Percentiles rank a stretch among this genome's conserved stretches.
Evolutionary conservation across 306 rosid species (phyloP).

Genomic region (Lablab purpureus): DNA sequence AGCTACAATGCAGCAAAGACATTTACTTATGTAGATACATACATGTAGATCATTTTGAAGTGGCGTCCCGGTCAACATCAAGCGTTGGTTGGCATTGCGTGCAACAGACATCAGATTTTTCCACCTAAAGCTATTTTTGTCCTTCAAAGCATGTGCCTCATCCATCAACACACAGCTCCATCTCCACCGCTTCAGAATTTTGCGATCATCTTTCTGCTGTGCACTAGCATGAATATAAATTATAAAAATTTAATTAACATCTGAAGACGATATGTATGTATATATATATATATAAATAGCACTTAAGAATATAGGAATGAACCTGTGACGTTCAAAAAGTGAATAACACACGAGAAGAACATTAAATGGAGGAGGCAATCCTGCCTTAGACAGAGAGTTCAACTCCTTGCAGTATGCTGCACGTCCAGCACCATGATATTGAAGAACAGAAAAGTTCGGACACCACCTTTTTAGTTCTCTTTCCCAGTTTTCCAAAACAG

Average conservation of each 20-base stretch:
- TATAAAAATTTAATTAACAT: constrained; percentile 42
- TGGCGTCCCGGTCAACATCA: constrained; percentile 98
- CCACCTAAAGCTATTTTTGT: constrained; percentile 94
- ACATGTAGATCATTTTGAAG: constrained; percentile 97
- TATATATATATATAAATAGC: constrained; percentile 2
- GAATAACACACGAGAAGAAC: constrained; percentile 98
- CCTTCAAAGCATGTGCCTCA: constrained; percentile 99
- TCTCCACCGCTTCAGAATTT: constrained; percentile 86
- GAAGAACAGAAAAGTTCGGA: constrained; percentile 86
- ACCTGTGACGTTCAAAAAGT: constrained; percentile 98
- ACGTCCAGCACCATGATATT: constrained; percentile 83
- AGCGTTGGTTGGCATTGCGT: constrained; percentile 87
- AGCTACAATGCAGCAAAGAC: constrained; percentile 33
- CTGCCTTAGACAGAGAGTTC: constrained; percentile 79
- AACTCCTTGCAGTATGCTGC: constrained; percentile 82
- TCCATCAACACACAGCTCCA: constrained; percentile 99
- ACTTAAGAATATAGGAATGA: constrained; percentile 25
- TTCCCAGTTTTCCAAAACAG: constrained; percentile 99
- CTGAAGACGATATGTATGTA: constrained; percentile 11
- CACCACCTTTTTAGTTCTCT: constrained; percentile 96
- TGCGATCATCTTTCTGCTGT: constrained; percentile 98
- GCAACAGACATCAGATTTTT: constrained; percentile 95
- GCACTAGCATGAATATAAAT: constrained; percentile 67
- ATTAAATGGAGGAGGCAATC: constrained; percentile 90
- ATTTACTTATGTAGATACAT: constrained; percentile 45